Percentiles rank a stretch among this genome's conserved stretches.
phyloP scores from a whole-genome alignment of 176 grass and related monocot genomes.

The Cocos nucifera region DNA sequence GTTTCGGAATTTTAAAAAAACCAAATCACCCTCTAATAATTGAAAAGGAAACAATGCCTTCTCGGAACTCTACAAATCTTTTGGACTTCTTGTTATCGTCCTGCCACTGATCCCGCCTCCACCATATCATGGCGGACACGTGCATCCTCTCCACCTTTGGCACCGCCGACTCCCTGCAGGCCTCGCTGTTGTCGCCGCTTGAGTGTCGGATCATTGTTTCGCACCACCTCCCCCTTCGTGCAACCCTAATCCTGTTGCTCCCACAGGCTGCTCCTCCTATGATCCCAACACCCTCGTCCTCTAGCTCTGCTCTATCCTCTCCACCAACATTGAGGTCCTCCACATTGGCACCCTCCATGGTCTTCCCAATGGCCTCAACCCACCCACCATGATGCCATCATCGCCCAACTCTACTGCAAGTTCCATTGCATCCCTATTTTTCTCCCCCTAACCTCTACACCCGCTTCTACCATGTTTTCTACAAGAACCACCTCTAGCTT shows the following conservation, averaged over 20 bases:
- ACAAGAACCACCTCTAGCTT: slow-evolving; percentile 53
- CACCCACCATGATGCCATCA: slow-evolving; percentile 12
- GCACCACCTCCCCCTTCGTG: slow-evolving; percentile 56
- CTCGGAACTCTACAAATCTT: slow-evolving; percentile 69
- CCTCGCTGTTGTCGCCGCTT: background rate
- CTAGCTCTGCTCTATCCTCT: slow-evolving; percentile 34
- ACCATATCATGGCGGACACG: slow-evolving; percentile 4
- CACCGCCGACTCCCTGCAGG: no score
- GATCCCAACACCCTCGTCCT: slow-evolving; percentile 28
- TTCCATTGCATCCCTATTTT: slow-evolving; percentile 44
- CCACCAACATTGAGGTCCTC: background rate
- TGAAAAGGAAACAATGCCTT: slow-evolving; percentile 34
- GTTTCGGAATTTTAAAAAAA: no score
- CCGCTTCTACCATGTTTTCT: slow-evolving; percentile 36
- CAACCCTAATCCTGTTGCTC: slow-evolving; percentile 25
- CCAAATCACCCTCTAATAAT: no score
- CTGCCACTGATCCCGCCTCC: background rate
- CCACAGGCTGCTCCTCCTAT: slow-evolving; percentile 41
- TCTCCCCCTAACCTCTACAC: slow-evolving; percentile 13
- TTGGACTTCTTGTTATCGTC: slow-evolving; percentile 13
- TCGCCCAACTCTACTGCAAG: slow-evolving; percentile 3
- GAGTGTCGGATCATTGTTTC: slow-evolving; percentile 44
- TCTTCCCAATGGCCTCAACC: background rate
- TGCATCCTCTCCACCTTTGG: background rate
- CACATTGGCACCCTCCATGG: slow-evolving; percentile 37